Percentiles rank a stretch among this genome's conserved stretches.
Conservation (phyloP, 2,329 filamentous ascomycete genomes). For the Neurospora sp. region DNA sequence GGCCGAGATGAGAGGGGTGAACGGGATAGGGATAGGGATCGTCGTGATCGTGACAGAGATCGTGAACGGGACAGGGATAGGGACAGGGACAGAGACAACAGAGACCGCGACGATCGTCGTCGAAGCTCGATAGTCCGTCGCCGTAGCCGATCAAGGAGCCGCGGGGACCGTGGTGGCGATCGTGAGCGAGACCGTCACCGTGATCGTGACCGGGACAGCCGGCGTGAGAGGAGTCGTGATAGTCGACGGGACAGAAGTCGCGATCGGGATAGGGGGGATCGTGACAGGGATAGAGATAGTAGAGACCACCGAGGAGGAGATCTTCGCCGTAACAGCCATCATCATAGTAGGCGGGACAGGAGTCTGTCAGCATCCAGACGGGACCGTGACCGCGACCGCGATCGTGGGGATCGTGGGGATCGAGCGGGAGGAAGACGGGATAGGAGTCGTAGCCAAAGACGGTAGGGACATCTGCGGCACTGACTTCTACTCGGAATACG, state of each 20-base stretch:
- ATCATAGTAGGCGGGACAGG: conserved; percentile 5
- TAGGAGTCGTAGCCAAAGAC: conserved; percentile 16
- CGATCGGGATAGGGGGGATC: conserved; percentile 6
- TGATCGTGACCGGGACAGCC: conserved; percentile 19
- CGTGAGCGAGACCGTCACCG: conserved; percentile 5
- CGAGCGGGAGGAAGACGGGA: conserved; percentile 17
- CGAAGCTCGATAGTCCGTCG: neutral
- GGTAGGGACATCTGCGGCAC: neutral
- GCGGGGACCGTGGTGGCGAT: conserved; percentile 10
- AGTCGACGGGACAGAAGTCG: conserved; percentile 4
- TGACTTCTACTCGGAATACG: neutral
- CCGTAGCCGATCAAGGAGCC: conserved; percentile 10
- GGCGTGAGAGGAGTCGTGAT: conserved; percentile 16
- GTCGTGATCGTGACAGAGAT: neutral
- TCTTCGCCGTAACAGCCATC: conserved; percentile 8
- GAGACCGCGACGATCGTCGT: conserved; percentile 12
- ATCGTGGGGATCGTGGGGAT: conserved; percentile 14
- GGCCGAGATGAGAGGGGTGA: conserved; percentile 7
- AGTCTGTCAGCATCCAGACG: conserved; percentile 16
- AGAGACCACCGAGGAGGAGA: conserved; percentile 1
- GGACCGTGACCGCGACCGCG: conserved; percentile 18
- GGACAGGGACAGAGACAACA: conserved; percentile 6
- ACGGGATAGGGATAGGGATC: conserved; percentile 10
- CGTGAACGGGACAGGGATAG: conserved; percentile 3
- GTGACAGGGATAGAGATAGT: conserved; percentile 10